Evolutionary conservation across 1,284 basidiomycete species (phyloP).

Genomic region (Ustilago cynodontis): DNA sequence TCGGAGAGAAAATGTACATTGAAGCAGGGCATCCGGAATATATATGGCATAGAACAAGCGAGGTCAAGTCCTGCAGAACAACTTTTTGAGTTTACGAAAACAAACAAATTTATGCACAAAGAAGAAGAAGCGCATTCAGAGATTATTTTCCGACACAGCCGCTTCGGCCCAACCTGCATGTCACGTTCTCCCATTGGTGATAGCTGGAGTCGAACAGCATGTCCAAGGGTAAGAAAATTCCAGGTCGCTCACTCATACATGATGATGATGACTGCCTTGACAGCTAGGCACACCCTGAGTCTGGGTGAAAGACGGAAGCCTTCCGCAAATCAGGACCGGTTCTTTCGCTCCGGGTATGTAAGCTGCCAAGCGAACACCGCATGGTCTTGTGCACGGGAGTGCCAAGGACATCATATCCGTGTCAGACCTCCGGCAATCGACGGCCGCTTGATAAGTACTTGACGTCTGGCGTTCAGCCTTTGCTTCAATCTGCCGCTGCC

Average conservation of each 20-base stretch:
- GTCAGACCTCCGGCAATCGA: no score
- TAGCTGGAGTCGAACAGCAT: not conserved
- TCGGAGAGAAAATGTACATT: no score
- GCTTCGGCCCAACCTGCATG: not conserved
- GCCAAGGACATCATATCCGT: no score
- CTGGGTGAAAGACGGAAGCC: no score
- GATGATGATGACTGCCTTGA: constrained; percentile 5
- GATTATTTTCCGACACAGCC: constrained; percentile 6
- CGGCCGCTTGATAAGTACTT: no score
- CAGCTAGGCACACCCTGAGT: not conserved
- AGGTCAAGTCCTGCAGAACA: not conserved
- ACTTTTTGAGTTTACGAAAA: not conserved
- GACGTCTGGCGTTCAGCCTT: no score
- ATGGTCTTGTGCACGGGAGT: not conserved
- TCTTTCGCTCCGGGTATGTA: not conserved
- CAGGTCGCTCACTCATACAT: constrained; percentile 5
- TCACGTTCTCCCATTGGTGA: not conserved
- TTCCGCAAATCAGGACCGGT: no score
- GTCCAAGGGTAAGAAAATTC: not conserved
- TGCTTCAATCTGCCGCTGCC: no score
- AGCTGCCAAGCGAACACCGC: not conserved
- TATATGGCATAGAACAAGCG: not conserved
- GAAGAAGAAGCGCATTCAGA: not conserved
- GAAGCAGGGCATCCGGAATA: not conserved
- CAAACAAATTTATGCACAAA: constrained; percentile 3